phyloP scores from a whole-genome alignment of 2,329 filamentous ascomycete species.

The Didymellaceae sp. region DNA sequence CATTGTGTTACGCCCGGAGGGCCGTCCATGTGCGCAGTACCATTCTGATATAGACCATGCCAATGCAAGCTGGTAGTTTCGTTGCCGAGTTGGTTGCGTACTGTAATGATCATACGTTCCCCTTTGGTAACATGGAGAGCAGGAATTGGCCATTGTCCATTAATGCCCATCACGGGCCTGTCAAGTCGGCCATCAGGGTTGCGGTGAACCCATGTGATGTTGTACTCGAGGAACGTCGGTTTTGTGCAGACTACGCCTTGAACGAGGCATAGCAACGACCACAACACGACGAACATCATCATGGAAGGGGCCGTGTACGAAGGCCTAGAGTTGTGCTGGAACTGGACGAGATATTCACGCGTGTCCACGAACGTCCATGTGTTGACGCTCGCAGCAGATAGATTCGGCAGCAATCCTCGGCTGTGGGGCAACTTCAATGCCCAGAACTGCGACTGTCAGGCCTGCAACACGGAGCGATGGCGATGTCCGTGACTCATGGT shows the following conservation, averaged over 20 bases:
- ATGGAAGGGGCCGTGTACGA: background rate
- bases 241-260: conserved; percentile 15
- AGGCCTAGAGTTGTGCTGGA: too few species aligned
- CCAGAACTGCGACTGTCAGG: background rate
- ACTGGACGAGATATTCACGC: too few species aligned
- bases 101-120: conserved; percentile 71
- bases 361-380: too few species aligned
- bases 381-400: too few species aligned
- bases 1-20: conserved; percentile 66
- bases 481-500: conserved; percentile 1
- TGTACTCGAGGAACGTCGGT: conserved; percentile 56
- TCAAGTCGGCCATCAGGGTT: conserved; percentile 59
- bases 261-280: conserved; percentile 10
- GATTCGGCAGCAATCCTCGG: too few species aligned
- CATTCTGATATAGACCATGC: conserved; percentile 78
- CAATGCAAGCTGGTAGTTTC: conserved; percentile 72
- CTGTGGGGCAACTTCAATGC: background rate
- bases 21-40: conserved; percentile 76
- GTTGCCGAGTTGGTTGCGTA: conserved; percentile 70
- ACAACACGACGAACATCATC: conserved; percentile 1
- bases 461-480: background rate
- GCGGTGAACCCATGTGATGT: conserved; percentile 60
- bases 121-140: conserved; percentile 74
- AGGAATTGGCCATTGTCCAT: conserved; percentile 75
- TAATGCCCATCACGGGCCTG: conserved; percentile 67